Base-by-base conservation (phyloP, 768 basidiomycete species). In the Collybia sordida region DNA sequence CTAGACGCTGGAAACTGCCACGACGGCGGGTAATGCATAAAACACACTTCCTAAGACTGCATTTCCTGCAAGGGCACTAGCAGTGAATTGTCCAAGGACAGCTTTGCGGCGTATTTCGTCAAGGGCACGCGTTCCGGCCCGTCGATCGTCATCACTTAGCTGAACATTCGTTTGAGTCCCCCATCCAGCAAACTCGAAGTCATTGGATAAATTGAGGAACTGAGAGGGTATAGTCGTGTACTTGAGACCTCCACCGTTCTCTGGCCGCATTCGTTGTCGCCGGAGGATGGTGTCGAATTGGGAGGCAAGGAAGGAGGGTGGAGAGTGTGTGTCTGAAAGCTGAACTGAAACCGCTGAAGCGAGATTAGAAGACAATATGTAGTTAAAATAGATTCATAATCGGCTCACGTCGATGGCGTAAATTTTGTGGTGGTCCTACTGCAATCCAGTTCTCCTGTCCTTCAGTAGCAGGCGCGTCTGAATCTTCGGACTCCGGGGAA, bases 131-230 rank as follows among this genome's bases (percentile, higher is more conserved):
- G 58, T 64, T 27, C 60, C 83, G 43, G 45, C 62, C 2, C 57
- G 47, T 39, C 70, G 56, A 40, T 86, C 80, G 3, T 77, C 71
- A 1, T 48, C 52, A 0, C 69, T 63, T 9, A 89, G 70, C 17
- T 70, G 70, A 1, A 87, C 55, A 49, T 72, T 69, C 5, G 66
- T 64, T 15, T 81, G 60, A 4, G 79, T 74, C 1, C 85, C 86
- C 85, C 86, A 87, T 3, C 86, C 86, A 0, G 87, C 80, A 56
- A 89, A 90, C 56, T 87, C 85, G 52, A 86, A 86, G 34, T 81
- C 75, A 57, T 81, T 79, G 12, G 77, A 65, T 31, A 88, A 74
- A 53, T 85, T 77, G 21, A 82, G 62, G 59, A 85, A 86, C 31
- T 83, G 78, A 5, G 86, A 85, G 4, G 82, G 83, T 4, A 74